Base-by-base conservation (phyloP, 768 basidiomycete species). In the Russula griseocarnosa region DNA sequence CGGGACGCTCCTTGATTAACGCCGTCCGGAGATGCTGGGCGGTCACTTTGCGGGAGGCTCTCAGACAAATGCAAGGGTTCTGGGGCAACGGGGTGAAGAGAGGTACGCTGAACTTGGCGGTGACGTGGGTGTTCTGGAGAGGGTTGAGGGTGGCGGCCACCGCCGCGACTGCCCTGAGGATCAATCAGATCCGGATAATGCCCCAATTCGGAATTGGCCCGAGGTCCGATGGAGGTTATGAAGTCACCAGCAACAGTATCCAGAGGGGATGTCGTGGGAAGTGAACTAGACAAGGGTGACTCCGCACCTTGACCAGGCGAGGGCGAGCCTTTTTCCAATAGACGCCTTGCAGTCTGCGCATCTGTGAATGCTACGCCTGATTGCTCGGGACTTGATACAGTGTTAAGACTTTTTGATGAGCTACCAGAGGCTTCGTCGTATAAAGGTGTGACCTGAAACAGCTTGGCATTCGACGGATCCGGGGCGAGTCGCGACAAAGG, bases 131-230 rank as follows among this genome's bases (percentile, higher is more conserved):
- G 79, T 65, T 87, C 88, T 44, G 83, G 81, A 20, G 81, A 82
- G 49, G 77, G 72, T 62, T 81, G 80, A 55, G 81, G 81, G 55
- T 70, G 73, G 24, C 77, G 76, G 50, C 64, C 54, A 53, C 63
- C 67, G 46, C 61, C 66, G 18, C 65, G 51, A 5, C 58, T 71
- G 68, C 59, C 76, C 71, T 70, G 75, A 69, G 70, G 73, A 49
- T 82, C 81, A 57, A 76, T 76, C 63, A 85, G 72, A 74, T 92
- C 91, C 49, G 85, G 70, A 73, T 93, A 92, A 71, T 92, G 86
- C 5, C 91, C 91, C 50, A 91, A 78, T 72, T 91, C 91, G 30
- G 92, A 93, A 72, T 86, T 90, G 8, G 90, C 83, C 55, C 90
- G 84, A 65, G 81, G 82, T 24, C 74, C 73, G 60, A 79, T 62